A percentile compares a stretch with the other conserved stretches of the same genome.
Evolutionary conservation across 306 rosid genomes (phyloP).

Genomic region (Pterocarpus santalinus): DNA sequence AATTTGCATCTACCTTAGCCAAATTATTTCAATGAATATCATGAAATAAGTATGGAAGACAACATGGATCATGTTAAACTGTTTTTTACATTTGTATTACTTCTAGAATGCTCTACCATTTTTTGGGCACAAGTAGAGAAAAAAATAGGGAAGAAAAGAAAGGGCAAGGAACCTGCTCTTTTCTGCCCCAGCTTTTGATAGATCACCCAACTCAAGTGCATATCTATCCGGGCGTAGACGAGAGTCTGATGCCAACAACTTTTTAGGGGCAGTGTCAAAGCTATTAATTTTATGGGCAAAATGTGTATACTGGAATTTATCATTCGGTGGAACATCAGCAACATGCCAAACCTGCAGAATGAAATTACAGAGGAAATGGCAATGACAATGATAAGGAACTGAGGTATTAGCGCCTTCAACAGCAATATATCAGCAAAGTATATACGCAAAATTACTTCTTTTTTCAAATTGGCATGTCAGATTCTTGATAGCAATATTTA

Average conservation of each 20-base stretch:
- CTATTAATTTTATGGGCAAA: conserved; percentile 93
- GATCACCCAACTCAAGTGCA: conserved; percentile 88
- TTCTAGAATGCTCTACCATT: conserved; percentile 31
- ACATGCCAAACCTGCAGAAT: conserved; percentile 85
- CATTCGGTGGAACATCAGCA: conserved; percentile 76
- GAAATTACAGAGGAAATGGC: conserved; percentile 39
- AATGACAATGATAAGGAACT: conserved; percentile 10
- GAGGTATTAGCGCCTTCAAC: not conserved
- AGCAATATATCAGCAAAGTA: conserved; percentile 29
- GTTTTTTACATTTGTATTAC: conserved; percentile 30
- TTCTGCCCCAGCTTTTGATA: conserved; percentile 86
- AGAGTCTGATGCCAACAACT: conserved; percentile 87
- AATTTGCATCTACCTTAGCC: conserved; percentile 30
- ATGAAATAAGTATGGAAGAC: conserved; percentile 11
- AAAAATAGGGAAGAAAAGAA: conserved; percentile 38
- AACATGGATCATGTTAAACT: conserved; percentile 9
- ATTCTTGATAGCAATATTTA: conserved; percentile 30
- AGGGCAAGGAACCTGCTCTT: conserved; percentile 70
- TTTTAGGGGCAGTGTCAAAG: conserved; percentile 81
- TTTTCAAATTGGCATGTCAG: not conserved
- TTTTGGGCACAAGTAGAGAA: not conserved
- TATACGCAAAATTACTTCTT: not conserved
- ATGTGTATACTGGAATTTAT: conserved; percentile 84
- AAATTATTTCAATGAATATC: conserved; percentile 10
- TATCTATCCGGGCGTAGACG: conserved; percentile 94